phyloP scores from a whole-genome alignment of 805 yeast species.

The Saccharomyces kudriavzevii region DNA sequence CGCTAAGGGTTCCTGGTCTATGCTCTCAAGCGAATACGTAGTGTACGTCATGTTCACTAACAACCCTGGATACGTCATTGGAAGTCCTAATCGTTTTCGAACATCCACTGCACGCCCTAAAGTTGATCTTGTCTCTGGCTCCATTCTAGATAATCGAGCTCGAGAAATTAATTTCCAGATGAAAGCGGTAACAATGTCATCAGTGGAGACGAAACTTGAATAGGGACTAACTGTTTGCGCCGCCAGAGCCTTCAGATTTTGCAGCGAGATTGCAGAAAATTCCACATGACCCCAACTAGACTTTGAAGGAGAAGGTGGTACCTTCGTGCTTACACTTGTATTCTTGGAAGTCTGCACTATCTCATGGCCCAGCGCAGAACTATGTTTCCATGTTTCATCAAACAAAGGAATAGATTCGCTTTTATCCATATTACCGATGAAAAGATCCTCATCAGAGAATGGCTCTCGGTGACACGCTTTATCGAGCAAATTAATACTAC shows the following conservation, averaged over 20 bases:
- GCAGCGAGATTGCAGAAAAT: background rate
- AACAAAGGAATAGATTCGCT: background rate
- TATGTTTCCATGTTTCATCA: background rate
- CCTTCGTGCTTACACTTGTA: background rate
- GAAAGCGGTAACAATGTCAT: background rate
- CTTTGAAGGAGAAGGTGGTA: background rate
- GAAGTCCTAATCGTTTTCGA: background rate
- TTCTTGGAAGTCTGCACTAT: background rate
- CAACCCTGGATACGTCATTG: background rate
- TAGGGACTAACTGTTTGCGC: background rate
- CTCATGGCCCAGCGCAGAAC: background rate
- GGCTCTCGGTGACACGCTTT: background rate
- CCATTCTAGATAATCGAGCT: background rate
- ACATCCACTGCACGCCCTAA: background rate
- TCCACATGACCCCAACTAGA: background rate
- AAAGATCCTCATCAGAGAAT: background rate
- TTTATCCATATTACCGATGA: background rate
- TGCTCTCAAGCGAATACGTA: background rate
- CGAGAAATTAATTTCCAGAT: background rate
- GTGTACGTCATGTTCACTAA: background rate
- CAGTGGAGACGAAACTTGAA: background rate
- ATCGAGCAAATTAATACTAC: background rate
- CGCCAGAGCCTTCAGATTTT: background rate
- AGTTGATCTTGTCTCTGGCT: background rate
- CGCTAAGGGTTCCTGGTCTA: background rate